These are phyloP conservation scores for Beauveria asiatica DNA, from an alignment of 2,329 filamentous ascomycete species.

Conservation along the genomic window DNA sequence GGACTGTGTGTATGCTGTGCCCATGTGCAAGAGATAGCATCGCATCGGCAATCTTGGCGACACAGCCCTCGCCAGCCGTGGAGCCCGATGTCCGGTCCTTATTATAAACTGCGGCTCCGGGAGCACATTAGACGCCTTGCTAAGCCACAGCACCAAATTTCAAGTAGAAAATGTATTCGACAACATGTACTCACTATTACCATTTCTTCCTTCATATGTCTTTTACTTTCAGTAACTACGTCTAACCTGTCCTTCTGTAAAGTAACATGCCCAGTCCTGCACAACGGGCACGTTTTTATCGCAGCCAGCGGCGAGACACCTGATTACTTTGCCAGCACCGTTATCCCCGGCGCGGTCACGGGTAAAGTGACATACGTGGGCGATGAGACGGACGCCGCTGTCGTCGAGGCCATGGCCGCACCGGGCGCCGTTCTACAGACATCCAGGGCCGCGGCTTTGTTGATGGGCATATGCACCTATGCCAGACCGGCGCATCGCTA, in stretches of 20 bases:
- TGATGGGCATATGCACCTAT: constrained; percentile 43
- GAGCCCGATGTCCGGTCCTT: not conserved
- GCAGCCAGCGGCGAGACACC: not conserved
- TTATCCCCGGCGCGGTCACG: not conserved
- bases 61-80: not conserved
- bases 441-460: constrained; percentile 33
- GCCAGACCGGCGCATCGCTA: constrained; percentile 39
- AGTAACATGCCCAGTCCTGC: constrained; percentile 4
- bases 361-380: constrained; percentile 8
- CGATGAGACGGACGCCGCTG: not conserved
- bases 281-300: constrained; percentile 8
- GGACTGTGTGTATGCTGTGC: not conserved
- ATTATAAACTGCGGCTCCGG: not conserved
- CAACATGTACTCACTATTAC: not conserved
- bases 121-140: not conserved
- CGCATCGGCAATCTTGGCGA: not conserved
- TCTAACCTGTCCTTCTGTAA: not conserved
- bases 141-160: not conserved
- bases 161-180: not conserved
- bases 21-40: not conserved
- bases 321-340: constrained; percentile 3
- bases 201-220: not conserved
- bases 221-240: not conserved
- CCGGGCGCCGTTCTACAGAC: constrained; percentile 9
- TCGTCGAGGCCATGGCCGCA: not conserved